Percentiles rank a stretch among this genome's conserved stretches.
These are phyloP conservation scores for Ballota nigra DNA, from an alignment of 257 asterid species.

Conservation along the genomic window DNA sequence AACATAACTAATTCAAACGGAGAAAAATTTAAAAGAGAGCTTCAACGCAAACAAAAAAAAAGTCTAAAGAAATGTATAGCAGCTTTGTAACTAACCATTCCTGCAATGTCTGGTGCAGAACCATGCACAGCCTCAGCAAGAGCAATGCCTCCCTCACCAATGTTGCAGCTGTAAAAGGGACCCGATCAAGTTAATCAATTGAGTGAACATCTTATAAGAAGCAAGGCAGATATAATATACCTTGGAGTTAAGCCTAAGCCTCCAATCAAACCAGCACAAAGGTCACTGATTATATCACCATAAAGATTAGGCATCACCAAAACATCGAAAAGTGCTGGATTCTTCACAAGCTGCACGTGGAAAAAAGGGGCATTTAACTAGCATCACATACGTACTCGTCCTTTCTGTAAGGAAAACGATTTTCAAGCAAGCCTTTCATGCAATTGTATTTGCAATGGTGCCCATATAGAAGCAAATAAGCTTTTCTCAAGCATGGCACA, in stretches of 20 bases:
- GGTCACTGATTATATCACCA: slow-evolving; percentile 78
- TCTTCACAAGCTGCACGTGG: slow-evolving; percentile 77
- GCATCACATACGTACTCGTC: neutral
- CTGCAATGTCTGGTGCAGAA: slow-evolving; percentile 99
- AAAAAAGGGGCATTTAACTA: slow-evolving; percentile 7
- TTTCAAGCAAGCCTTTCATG: slow-evolving; percentile 4
- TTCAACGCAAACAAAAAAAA: neutral
- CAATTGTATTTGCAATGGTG: neutral
- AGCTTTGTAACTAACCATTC: slow-evolving; percentile 59
- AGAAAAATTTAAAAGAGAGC: too few relatives aligned
- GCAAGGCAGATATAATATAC: slow-evolving; percentile 30
- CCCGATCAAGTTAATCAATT: slow-evolving; percentile 7
- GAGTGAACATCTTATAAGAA: neutral
- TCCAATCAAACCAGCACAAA: slow-evolving; percentile 86
- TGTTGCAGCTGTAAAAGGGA: slow-evolving; percentile 58
- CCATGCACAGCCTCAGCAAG: slow-evolving; percentile 99
- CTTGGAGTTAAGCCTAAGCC: slow-evolving; percentile 97
- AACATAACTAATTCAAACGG: neutral
- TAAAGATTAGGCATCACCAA: slow-evolving; percentile 69
- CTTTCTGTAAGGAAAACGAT: neutral
- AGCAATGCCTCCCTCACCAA: slow-evolving; percentile 98
- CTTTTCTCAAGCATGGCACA: slow-evolving; percentile 12
- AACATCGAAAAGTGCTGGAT: slow-evolving; percentile 81
- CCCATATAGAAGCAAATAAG: slow-evolving; percentile 3
- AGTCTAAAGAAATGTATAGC: neutral